These are phyloP conservation scores for Agarophyton chilense DNA, from an alignment of 23 red algal species.

Conservation along the genomic window DNA sequence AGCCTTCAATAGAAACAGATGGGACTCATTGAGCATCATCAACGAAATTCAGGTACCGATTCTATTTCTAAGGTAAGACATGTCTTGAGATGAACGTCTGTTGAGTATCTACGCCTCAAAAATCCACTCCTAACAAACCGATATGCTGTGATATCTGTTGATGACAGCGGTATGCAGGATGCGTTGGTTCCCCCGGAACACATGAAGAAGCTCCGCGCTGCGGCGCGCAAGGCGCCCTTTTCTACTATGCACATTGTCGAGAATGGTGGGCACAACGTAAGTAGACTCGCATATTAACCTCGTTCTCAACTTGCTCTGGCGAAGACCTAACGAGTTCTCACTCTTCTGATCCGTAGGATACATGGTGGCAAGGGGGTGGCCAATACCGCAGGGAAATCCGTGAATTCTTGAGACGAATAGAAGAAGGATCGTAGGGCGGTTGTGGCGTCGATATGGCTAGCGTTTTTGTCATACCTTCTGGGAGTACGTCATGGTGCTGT, in stretches of 20 bases:
- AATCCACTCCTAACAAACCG: not conserved
- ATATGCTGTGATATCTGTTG: not conserved
- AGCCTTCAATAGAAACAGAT: conserved; percentile 85
- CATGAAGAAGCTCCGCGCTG: conserved; percentile 60
- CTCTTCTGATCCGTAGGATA: conserved; percentile 43
- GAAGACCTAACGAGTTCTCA: not conserved
- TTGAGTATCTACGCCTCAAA: no score
- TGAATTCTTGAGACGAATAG: conserved; percentile 67
- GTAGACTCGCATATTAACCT: not conserved
- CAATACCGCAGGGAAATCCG: conserved; percentile 70
- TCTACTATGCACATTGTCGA: conserved; percentile 59
- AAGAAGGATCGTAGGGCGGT: not conserved
- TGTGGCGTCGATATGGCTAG: no score
- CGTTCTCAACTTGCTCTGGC: no score
- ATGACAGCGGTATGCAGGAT: conserved; percentile 69
- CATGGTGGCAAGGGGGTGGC: conserved; percentile 86
- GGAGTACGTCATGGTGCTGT: not conserved
- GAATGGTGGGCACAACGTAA: conserved; percentile 85
- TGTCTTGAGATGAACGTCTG: no score
- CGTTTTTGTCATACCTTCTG: not conserved
- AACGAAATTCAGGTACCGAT: conserved; percentile 64
- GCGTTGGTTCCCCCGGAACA: conserved; percentile 84
- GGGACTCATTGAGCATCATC: conserved; percentile 74
- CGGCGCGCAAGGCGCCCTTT: conserved; percentile 20
- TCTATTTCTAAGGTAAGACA: conserved; percentile 75